These are phyloP conservation scores for Plasmodium yoelii DNA, from an alignment of 169 alveolate species.

Conservation along the genomic window DNA sequence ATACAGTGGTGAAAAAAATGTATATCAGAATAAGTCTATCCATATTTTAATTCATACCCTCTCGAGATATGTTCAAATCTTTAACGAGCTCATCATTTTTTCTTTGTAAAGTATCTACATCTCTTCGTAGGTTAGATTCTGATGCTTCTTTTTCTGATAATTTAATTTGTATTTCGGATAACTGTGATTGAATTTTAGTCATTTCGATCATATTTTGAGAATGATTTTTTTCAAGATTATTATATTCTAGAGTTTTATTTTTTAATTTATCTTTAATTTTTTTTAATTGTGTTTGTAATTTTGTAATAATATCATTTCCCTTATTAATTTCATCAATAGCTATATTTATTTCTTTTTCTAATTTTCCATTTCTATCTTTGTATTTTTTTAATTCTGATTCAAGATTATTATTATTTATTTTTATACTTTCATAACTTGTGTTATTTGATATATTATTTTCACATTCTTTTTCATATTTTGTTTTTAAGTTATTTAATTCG, in stretches of 20 bases:
- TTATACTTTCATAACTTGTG: constrained; percentile 70
- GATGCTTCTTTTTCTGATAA: constrained; percentile 20
- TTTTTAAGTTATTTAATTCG: constrained; percentile 54
- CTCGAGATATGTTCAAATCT: constrained; percentile 74
- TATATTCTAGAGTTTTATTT: constrained; percentile 40
- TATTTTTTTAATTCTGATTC: constrained; percentile 55
- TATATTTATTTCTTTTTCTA: constrained; percentile 65
- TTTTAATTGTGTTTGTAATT: constrained; percentile 53
- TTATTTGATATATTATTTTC: constrained; percentile 65
- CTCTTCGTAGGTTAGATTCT: constrained; percentile 18
- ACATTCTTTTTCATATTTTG: constrained; percentile 62
- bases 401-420: constrained; percentile 24
- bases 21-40: not conserved
- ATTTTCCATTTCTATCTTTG: constrained; percentile 61
- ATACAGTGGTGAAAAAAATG: not conserved
- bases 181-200: constrained; percentile 12
- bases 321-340: constrained; percentile 75
- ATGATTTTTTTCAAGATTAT: constrained; percentile 22
- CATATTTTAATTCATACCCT: constrained; percentile 15
- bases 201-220: constrained; percentile 38
- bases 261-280: constrained; percentile 69
- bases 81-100: constrained; percentile 50
- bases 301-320: constrained; percentile 76
- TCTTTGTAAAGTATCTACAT: constrained; percentile 18
- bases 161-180: not conserved